A percentile compares a stretch with the other conserved stretches of the same genome.
These are phyloP conservation scores for Xylaria multiplex DNA, from an alignment of 2,329 filamentous ascomycete genomes.

Conservation along the genomic window DNA sequence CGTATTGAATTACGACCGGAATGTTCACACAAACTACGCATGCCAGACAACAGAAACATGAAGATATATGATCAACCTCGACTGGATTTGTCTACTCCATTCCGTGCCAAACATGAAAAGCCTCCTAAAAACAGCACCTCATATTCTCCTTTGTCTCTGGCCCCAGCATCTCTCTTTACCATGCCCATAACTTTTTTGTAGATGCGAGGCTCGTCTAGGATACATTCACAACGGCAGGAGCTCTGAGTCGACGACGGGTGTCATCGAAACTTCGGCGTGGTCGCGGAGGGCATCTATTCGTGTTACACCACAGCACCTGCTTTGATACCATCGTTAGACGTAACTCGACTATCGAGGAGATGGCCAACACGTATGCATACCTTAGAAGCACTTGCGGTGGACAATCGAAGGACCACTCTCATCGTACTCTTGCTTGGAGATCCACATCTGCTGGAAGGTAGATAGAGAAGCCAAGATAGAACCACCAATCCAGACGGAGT, in stretches of 20 bases:
- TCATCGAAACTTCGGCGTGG: slow-evolving; percentile 57
- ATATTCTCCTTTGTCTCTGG: slow-evolving; percentile 56
- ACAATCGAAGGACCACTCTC: slow-evolving; percentile 99
- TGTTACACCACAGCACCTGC: slow-evolving; percentile 39
- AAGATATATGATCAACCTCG: slow-evolving; percentile 68
- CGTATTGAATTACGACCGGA: slow-evolving; percentile 27
- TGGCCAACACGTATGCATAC: slow-evolving; percentile 53
- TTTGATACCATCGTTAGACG: slow-evolving; percentile 19
- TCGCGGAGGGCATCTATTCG: slow-evolving; percentile 48
- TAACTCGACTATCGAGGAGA: neutral
- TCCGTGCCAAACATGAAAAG: slow-evolving; percentile 57
- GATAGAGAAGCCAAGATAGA: slow-evolving; percentile 99
- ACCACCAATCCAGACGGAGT: slow-evolving; percentile 99
- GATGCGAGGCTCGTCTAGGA: slow-evolving; percentile 64
- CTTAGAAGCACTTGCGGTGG: slow-evolving; percentile 99
- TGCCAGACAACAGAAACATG: slow-evolving; percentile 55
- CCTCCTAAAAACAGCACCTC: slow-evolving; percentile 62
- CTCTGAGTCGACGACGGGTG: slow-evolving; percentile 56
- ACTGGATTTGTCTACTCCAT: slow-evolving; percentile 60
- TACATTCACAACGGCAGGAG: slow-evolving; percentile 58
- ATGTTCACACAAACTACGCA: slow-evolving; percentile 45
- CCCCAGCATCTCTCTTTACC: slow-evolving; percentile 61
- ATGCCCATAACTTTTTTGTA: slow-evolving; percentile 64
- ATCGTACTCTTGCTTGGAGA: slow-evolving; percentile 99
- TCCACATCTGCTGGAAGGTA: slow-evolving; percentile 99